Evolutionary conservation across 139 green algal species (phyloP), one percentile per base, ranked within the genome.

Genomic region (Chlorella sorokiniana): DNA sequence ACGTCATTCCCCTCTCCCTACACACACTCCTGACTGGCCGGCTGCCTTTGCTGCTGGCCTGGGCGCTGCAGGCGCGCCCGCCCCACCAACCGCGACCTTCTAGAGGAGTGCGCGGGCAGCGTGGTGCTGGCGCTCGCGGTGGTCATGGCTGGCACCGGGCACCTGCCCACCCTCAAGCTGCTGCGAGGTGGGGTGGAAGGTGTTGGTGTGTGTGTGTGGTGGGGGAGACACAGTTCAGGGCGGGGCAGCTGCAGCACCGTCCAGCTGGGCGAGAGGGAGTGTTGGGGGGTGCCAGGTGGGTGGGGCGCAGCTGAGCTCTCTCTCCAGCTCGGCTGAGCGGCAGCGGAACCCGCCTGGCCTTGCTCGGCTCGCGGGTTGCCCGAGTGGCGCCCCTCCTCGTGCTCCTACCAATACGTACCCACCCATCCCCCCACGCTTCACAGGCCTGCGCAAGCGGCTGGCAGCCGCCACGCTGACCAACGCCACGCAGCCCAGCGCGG

Each of bases 81-180:
- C 63, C 38, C 54, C 44, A 69, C 90, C 27, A 90, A 87, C 75
- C 86, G 88, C 54, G 68, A 89, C n/a, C 62, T 85, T 31, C 40
- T 96, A 69, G 93, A 98, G 87, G 82, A 77, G 18, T 90, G 86
- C 59, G 31, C 95, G 25, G 80, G 68, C 38, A 68, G 62, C 20
- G 83, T 85, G 67, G 87, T 91, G 35, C 86, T 99, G 76, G 86
- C 95, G 29, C 89, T 99, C 54, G 44, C 81, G 1, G 45, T 93
- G 7, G 94, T 99, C 45, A 98, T 99, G 94, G 95, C 96, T 1
- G 96, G 96, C 10, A 97, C 89, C 27, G 95, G 96, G 16, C 88
- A 99, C 86, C 87, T 98, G 48, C 81, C 85, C 29, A 98, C 96
- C 5, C 83, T 99, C 33, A 85, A 85, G 25, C 88, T 99, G 71